Conservation (phyloP, 2,329 filamentous ascomycete genomes). For the Fusarium acutatum region DNA sequence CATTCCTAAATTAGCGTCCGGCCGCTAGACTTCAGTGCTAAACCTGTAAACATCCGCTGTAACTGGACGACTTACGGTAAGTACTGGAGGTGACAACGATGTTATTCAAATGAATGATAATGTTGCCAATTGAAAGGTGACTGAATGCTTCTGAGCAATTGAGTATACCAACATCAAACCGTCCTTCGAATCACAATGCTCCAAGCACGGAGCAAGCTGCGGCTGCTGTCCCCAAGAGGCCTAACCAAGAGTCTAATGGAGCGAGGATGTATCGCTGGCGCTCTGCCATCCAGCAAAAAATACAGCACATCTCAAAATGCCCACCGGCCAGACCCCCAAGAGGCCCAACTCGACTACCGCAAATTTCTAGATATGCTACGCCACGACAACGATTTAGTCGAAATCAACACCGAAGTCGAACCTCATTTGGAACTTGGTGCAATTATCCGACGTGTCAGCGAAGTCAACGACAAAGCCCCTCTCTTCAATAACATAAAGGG, state of each 20-base stretch:
- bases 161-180: too few relatives aligned
- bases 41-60: neutral
- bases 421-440: slow-evolving; percentile 56
- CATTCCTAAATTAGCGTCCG: neutral
- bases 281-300: neutral
- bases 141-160: neutral
- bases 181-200: neutral
- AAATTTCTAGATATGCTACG: slow-evolving; percentile 9
- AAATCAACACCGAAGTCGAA: slow-evolving; percentile 53
- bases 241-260: neutral
- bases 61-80: neutral
- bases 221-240: neutral
- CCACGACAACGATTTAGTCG: slow-evolving; percentile 52
- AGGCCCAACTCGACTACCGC: slow-evolving; percentile 22
- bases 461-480: slow-evolving; percentile 56
- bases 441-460: slow-evolving; percentile 55
- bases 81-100: neutral
- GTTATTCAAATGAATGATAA: neutral
- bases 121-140: neutral
- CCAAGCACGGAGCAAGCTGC: neutral
- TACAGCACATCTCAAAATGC: neutral
- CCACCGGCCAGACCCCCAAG: neutral
- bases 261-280: neutral
- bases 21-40: neutral
- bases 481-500: slow-evolving; percentile 62